Conservation (phyloP, 1,284 basidiomycete species). For the Bondarzewia mesenterica region DNA sequence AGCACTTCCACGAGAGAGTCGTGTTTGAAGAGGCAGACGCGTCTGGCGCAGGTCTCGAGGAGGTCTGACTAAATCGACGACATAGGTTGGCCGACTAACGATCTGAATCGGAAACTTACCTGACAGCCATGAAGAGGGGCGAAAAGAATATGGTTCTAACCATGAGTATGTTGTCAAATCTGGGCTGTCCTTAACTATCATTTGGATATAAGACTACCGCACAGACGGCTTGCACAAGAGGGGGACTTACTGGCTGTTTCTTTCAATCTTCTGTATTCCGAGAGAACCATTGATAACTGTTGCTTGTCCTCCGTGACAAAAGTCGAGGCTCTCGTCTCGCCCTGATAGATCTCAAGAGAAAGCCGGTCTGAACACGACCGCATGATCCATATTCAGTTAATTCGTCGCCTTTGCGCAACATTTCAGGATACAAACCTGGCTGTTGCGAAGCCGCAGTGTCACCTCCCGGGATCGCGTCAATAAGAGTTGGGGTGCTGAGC, state of each 20-base stretch:
- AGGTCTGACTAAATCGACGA: slow-evolving; percentile 21
- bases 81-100: neutral
- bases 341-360: neutral
- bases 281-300: slow-evolving; percentile 34
- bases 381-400: too few relatives aligned
- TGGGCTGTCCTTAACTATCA: neutral
- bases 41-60: slow-evolving; percentile 46
- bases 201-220: neutral
- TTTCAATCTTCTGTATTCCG: slow-evolving; percentile 43
- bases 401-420: too few relatives aligned
- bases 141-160: slow-evolving; percentile 27
- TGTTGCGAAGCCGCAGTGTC: neutral
- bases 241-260: slow-evolving; percentile 26
- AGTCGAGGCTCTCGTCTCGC: neutral
- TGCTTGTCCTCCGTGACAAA: neutral
- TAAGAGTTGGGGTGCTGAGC: neutral
- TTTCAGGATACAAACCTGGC: neutral
- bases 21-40: slow-evolving; percentile 35
- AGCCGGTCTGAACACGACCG: too few relatives aligned
- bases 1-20: slow-evolving; percentile 51
- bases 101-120: slow-evolving; percentile 11
- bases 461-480: neutral
- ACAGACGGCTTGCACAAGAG: slow-evolving; percentile 4
- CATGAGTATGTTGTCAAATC: slow-evolving; percentile 18
- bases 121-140: slow-evolving; percentile 20